A percentile compares a stretch with the other conserved stretches of the same genome.
Conservation (phyloP, 2,329 filamentous ascomycete genomes). For the Fusarium protoensiforme region DNA sequence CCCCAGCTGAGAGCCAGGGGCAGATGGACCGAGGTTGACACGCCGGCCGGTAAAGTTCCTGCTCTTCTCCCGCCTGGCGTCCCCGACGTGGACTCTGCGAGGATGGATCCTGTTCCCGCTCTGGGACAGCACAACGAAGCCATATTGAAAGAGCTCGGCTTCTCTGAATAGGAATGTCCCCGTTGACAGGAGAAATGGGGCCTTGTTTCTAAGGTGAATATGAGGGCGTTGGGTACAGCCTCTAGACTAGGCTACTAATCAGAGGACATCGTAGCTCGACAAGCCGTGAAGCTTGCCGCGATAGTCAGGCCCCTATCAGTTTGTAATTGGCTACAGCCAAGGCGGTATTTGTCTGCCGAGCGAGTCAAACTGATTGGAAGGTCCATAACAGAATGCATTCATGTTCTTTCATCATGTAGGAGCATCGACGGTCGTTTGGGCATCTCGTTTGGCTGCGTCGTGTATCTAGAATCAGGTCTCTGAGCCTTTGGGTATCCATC, state of each 20-base stretch:
- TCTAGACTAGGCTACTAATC: background rate
- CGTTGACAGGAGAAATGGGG: no score
- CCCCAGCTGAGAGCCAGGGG: slow-evolving; percentile 61
- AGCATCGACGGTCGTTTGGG: background rate
- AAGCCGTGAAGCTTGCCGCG: background rate
- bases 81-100: slow-evolving; percentile 29
- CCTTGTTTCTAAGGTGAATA: background rate
- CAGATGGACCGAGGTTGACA: slow-evolving; percentile 63
- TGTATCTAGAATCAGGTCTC: no score
- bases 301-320: background rate
- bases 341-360: background rate
- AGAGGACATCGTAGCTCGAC: background rate
- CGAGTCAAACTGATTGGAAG: background rate
- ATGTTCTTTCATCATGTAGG: background rate
- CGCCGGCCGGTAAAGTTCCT: slow-evolving; percentile 57
- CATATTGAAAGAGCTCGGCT: background rate
- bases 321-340: background rate
- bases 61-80: slow-evolving; percentile 63
- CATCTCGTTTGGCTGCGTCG: no score
- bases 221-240: background rate
- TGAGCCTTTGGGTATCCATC: no score
- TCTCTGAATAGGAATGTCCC: background rate
- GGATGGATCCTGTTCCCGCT: slow-evolving; percentile 58
- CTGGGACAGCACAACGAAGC: slow-evolving; percentile 57
- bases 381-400: background rate